Conservation (phyloP, 2,329 filamentous ascomycete genomes). For the Exophiala alcalophila region DNA sequence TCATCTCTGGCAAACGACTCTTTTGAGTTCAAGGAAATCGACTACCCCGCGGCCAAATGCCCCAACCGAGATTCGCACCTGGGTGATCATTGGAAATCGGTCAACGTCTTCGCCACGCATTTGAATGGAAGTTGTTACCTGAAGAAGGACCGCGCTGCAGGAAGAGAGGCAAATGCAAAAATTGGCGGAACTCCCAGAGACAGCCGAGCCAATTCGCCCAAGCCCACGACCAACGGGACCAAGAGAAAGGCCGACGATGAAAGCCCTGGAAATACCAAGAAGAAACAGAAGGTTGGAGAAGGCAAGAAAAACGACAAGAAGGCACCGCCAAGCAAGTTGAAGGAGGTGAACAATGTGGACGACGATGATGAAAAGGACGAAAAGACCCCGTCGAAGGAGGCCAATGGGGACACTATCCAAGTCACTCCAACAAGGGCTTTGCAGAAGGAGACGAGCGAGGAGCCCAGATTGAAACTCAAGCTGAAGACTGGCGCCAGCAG, state of each 20-base stretch:
- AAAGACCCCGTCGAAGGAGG: conserved; percentile 26
- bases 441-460: conserved; percentile 21
- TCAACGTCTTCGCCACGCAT: conserved; percentile 32
- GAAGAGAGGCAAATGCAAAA: conserved; percentile 30
- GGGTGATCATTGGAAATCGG: conserved; percentile 32
- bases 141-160: conserved; percentile 28
- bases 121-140: conserved; percentile 31
- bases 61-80: conserved; percentile 31
- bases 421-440: conserved; percentile 27
- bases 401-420: conserved; percentile 27
- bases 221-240: conserved; percentile 25
- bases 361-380: conserved; percentile 24
- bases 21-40: conserved; percentile 32
- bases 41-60: conserved; percentile 31
- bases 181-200: conserved; percentile 30
- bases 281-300: conserved; percentile 27
- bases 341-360: conserved; percentile 26
- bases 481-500: conserved; percentile 14
- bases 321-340: conserved; percentile 27
- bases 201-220: conserved; percentile 31
- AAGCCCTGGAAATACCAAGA: conserved; percentile 18
- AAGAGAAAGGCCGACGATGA: conserved; percentile 31
- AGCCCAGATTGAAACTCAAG: conserved; percentile 29
- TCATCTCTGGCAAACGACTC: conserved; percentile 28
- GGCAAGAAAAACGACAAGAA: conserved; percentile 27